These are phyloP conservation scores for Hordeum vulgare DNA, from an alignment of 176 grass and related monocot genomes.

Conservation along the genomic window MorexV3_pseudomolecules_assembly NC_058518.1:15579177-15579676, in stretches of 20 bases:
- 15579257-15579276: not conserved
- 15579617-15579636: not conserved
- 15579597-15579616: not conserved
- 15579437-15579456: not conserved
- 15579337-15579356: not conserved
- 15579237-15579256: slow-evolving; percentile 3
- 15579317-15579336: slow-evolving; percentile 3
- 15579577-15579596: not conserved
- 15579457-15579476: not conserved
- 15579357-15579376: not conserved
- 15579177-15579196: slow-evolving; percentile 20
- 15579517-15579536: not conserved
- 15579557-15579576: not conserved
- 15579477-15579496: not conserved
- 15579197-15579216: slow-evolving; percentile 19
- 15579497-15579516: not conserved
- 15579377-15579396: not conserved
- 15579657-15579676: not conserved
- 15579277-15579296: not conserved
- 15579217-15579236: not conserved
- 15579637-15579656: not conserved
- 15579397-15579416: not conserved
- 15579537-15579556: not conserved
- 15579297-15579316: not conserved
- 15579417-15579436: not conserved